Evolutionary conservation across 2,329 filamentous ascomycete genomes (phyloP).

Genomic region (Diaporthe citrichinensis): DNA sequence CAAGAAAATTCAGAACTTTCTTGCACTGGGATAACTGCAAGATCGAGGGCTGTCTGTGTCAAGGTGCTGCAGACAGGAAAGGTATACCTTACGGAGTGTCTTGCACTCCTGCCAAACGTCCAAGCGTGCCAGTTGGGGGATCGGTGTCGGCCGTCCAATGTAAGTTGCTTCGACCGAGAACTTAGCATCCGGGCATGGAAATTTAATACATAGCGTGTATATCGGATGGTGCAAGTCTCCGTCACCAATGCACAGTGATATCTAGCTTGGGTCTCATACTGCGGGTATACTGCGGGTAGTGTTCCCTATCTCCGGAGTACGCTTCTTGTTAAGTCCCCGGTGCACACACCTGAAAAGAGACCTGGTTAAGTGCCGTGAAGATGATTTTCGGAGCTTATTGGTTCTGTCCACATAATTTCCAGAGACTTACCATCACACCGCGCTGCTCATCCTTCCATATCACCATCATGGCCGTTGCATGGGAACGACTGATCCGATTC

Average conservation of each 20-base stretch:
- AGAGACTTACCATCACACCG: not conserved
- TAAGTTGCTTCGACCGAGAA: not conserved
- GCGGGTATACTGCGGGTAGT: not conserved
- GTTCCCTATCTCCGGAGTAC: slow-evolving; percentile 4
- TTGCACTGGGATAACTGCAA: too few relatives aligned
- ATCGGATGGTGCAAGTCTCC: not conserved
- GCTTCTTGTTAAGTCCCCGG: not conserved
- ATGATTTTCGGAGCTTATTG: not conserved
- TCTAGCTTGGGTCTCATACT: too few relatives aligned
- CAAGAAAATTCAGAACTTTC: too few relatives aligned
- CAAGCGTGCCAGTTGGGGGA: not conserved
- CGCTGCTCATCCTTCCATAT: not conserved
- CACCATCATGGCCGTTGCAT: slow-evolving; percentile 53
- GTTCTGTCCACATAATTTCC: not conserved
- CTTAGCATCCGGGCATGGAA: not conserved
- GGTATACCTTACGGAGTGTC: not conserved
- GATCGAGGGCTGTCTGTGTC: too few relatives aligned
- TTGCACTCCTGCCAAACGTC: not conserved
- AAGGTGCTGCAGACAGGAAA: not conserved
- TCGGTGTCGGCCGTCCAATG: too few relatives aligned
- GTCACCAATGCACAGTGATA: not conserved
- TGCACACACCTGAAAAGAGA: not conserved
- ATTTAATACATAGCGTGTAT: not conserved
- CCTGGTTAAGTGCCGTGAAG: not conserved
- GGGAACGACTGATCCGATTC: slow-evolving; percentile 70